Evolutionary conservation across 495 filamentous ascomycete genomes (phyloP), one percentile per base, ranked within the genome.

Genomic region (Lepraria neglecta): DNA sequence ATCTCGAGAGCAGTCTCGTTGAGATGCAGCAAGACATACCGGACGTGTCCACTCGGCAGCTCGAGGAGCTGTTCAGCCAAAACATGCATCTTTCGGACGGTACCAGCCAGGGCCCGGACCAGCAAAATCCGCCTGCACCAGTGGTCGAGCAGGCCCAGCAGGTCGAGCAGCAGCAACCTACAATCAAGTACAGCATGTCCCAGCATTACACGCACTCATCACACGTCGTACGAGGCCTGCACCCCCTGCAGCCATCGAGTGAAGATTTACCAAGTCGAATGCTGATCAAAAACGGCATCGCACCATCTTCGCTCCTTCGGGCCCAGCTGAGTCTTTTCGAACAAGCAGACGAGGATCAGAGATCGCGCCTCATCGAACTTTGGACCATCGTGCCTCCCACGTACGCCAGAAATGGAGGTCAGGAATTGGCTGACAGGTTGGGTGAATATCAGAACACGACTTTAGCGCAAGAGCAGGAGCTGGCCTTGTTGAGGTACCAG

Each of bases 151-250:
- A 61, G 59, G 66, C 40, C 42, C 31, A 44, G 15, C 21, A 61
- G 59, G 67, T 40, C 42, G 54, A 57, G 28, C 21, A 19, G 40
- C 54, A 31, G 9, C 35, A 57, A 30, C 64, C 72, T 28, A 67
- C 73, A 14, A 80, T 82, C 60, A 76, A 77, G 56, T 90, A 89
- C 73, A 86, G 83, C 58, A 81, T 89, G 64, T 79, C 86, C 14
- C 85, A 87, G 64, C 88, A 91, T 71, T 90, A 90, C 70, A 83
- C 86, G 65, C 88, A 91, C 69, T 88, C 86, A 3, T 71, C 83
- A 31, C 86, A 89, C 64, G 31, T 80, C 12, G 74, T 64, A 21
- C 68, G 66, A 27, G 65, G 24, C 5, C 60, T 73, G 7, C 66
- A 73, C n/a, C 61, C 67, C 28, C 53, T 64, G 21, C 68, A 72